Evolutionary conservation across 805 yeast species (phyloP).

Genomic region (Candida rishiriensis): DNA sequence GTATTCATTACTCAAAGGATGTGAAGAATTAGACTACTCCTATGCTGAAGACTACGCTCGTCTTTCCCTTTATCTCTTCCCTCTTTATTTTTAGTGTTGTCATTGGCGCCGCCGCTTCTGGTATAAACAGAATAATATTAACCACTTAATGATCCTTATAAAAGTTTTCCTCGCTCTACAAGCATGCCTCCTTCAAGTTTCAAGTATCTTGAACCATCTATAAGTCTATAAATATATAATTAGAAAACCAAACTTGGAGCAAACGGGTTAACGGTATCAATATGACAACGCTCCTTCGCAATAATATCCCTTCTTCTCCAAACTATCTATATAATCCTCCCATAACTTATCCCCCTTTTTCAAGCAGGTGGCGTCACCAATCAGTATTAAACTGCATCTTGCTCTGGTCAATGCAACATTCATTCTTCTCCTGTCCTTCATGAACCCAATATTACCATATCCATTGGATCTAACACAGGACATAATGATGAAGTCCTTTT

Average conservation of each 20-base stretch:
- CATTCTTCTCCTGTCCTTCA: slow-evolving; percentile 56
- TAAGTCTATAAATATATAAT: not conserved
- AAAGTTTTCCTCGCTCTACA: too few species aligned
- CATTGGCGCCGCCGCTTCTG: too few species aligned
- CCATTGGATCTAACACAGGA: slow-evolving; percentile 72
- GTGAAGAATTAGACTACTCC: too few species aligned
- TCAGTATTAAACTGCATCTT: slow-evolving; percentile 52
- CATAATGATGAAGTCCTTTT: slow-evolving; percentile 73
- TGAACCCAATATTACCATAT: slow-evolving; percentile 54
- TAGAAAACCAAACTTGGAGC: too few species aligned
- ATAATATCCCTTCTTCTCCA: slow-evolving; percentile 32
- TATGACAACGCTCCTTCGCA: slow-evolving; percentile 15
- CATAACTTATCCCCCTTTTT: slow-evolving; percentile 42
- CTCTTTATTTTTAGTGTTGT: too few species aligned
- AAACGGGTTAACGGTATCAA: not conserved
- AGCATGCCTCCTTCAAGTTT: too few species aligned
- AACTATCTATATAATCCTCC: slow-evolving; percentile 43
- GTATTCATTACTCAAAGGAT: not conserved
- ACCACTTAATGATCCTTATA: too few species aligned
- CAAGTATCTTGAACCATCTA: not conserved
- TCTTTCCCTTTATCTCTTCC: too few species aligned
- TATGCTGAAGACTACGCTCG: too few species aligned
- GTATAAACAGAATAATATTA: too few species aligned
- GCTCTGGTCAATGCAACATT: slow-evolving; percentile 76
- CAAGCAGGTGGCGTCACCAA: slow-evolving; percentile 57